Conservation (phyloP, 345 rosid genomes). For the Acer campestre region DNA sequence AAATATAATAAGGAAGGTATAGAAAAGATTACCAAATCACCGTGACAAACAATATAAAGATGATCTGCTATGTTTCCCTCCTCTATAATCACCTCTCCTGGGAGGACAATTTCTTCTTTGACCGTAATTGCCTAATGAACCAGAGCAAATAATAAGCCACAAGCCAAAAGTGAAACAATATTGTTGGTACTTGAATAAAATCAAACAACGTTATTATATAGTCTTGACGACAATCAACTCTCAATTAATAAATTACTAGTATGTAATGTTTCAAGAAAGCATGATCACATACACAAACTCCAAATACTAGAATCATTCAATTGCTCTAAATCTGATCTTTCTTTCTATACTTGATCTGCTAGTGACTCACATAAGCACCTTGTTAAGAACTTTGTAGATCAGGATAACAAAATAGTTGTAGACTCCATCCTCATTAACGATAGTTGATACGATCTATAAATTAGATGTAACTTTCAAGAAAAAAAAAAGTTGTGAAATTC, state of each 20-base stretch:
- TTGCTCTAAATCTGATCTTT: neutral
- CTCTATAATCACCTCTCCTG: conserved; percentile 80
- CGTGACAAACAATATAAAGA: conserved; percentile 75
- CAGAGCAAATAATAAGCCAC: neutral
- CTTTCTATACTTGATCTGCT: neutral
- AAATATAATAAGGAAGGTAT: neutral
- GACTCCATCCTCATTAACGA: no score
- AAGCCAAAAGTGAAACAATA: neutral
- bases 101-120: conserved; percentile 76
- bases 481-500: no score
- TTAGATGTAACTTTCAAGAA: no score
- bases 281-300: neutral
- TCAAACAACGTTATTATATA: neutral
- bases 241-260: no score
- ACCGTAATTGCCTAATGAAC: conserved; percentile 60
- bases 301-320: neutral
- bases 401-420: neutral
- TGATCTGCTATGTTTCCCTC: conserved; percentile 74
- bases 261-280: neutral
- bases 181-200: neutral
- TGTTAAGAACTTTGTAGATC: neutral
- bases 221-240: neutral
- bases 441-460: no score
- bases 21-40: conserved; percentile 56
- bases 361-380: neutral